These are phyloP conservation scores for Nitzschia palea DNA, from an alignment of 108 stramenopile genomes.

Conservation along the genomic window DNA sequence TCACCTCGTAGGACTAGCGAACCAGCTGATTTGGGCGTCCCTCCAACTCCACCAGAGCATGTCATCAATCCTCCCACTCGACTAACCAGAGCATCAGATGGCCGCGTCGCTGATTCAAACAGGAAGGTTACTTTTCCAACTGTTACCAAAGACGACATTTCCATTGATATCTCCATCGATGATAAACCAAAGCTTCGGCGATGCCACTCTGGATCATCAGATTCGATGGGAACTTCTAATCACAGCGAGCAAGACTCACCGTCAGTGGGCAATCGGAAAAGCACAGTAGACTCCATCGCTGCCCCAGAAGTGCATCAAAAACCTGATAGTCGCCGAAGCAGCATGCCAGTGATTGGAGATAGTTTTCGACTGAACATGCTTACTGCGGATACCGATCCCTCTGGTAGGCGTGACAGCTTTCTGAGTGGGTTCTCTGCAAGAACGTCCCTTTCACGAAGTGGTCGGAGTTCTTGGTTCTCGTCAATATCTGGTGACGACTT, in stretches of 20 bases:
- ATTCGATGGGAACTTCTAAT: not conserved
- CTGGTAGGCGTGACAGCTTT: slow-evolving; percentile 6
- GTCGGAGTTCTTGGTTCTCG: not conserved
- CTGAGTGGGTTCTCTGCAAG: not conserved
- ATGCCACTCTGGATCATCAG: not conserved
- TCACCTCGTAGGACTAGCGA: not conserved
- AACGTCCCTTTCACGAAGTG: not conserved
- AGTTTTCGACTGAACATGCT: not conserved
- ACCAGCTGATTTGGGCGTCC: slow-evolving; percentile 46
- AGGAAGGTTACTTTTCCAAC: not conserved
- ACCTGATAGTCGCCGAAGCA: not conserved
- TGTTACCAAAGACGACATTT: not conserved
- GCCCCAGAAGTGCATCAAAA: not conserved
- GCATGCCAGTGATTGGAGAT: slow-evolving; percentile 1
- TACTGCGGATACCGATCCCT: no score
- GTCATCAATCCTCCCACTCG: not conserved
- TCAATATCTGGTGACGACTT: not conserved
- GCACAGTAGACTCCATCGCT: not conserved
- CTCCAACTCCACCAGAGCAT: slow-evolving; percentile 28
- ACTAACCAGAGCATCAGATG: not conserved
- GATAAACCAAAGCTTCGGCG: not conserved
- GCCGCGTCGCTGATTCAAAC: not conserved
- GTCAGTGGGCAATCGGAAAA: not conserved
- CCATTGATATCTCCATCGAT: not conserved
- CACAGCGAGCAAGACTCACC: not conserved